These are phyloP conservation scores for Annulohypoxylon maeteangense DNA, from an alignment of 495 filamentous ascomycete genomes.

Conservation along the genomic window DNA sequence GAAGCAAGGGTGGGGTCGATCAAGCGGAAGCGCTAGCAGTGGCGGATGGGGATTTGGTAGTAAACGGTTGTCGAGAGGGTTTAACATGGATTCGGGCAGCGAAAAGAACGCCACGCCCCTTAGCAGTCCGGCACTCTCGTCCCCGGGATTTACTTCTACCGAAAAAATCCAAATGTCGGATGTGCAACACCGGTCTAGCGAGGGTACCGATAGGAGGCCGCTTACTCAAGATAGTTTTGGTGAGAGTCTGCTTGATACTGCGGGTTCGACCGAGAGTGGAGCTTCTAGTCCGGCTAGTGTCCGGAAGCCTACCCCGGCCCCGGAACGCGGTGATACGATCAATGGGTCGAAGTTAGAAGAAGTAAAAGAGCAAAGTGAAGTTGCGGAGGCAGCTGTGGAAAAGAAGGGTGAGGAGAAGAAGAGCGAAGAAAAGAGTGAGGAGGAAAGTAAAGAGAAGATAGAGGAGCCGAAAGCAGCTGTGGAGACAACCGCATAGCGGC, in stretches of 20 bases:
- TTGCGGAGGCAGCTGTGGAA: background rate
- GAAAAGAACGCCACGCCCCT: constrained; percentile 50
- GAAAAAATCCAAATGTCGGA: constrained; percentile 44
- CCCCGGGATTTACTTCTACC: constrained; percentile 33
- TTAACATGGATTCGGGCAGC: constrained; percentile 43
- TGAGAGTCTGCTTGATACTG: constrained; percentile 55
- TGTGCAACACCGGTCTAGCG: constrained; percentile 33
- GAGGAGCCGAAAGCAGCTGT: constrained; percentile 14
- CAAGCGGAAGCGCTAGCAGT: constrained; percentile 41
- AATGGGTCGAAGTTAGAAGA: constrained; percentile 2
- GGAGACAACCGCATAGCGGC: constrained; percentile 14
- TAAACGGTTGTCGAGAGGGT: constrained; percentile 35
- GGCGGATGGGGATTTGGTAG: constrained; percentile 55
- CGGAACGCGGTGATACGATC: constrained; percentile 9
- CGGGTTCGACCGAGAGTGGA: constrained; percentile 42
- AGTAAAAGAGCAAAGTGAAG: background rate
- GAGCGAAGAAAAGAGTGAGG: background rate
- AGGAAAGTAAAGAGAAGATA: background rate
- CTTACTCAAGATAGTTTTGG: constrained; percentile 52
- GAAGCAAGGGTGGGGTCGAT: constrained; percentile 67
- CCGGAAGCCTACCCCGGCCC: constrained; percentile 5
- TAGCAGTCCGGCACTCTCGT: constrained; percentile 42
- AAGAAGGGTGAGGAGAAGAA: constrained; percentile 5
- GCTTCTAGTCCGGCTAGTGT: constrained; percentile 46
- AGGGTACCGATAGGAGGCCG: constrained; percentile 41